Base-by-base conservation (phyloP, 2,329 filamentous ascomycete genomes). In the Epichloe bromicola region DNA sequence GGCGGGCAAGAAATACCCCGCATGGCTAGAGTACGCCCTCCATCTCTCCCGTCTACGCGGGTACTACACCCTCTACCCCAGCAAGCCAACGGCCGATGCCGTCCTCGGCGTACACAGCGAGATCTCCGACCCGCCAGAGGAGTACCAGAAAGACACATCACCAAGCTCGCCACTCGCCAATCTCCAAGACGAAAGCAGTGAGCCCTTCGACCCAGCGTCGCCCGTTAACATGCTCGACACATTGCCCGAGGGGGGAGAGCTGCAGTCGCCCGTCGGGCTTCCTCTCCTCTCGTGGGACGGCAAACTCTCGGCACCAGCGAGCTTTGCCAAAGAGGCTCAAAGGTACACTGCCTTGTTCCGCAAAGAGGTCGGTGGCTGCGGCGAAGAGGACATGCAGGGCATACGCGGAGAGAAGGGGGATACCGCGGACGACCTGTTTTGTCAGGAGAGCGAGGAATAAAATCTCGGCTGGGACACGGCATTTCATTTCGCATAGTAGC, bases 21-120 rank as follows among this genome's bases (percentile, higher is more conserved):
- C 85, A 0, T 93, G 88, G 83, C 74, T 88, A 51, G 86, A 94
- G 65, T 83, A 88, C 57, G 73, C 86, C 51, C 72, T 93, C 38
- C 83, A 88, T 61, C 75, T 96, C 15, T 85, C 86, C 55, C 80
- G 85, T 12, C 78, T 82, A 3, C 78, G 86, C 30, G 87, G 86
- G 12, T 95, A 94, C 67, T 81, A 78, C 58, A 81, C 87, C 49
- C 67, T 95, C 1, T 95, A 95, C 61, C 91, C 91, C 0, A 79
- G 81, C 38, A 72, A 78, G 19, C 66, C 69, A 55, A 76, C 65
- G 47, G 74, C 62, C 39, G 71, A 59, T 20, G 71, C 78, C 4
- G 69, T 95, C 12, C 80, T 81, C n/a, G 85, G 82, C 0, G 70
- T 91, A 1, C 90, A 96, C 64, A 80, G 76, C 53, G 90, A 96